Evolutionary conservation across 202 grass and related monocot species (phyloP).

Genomic region (Panicum virgatum): DNA sequence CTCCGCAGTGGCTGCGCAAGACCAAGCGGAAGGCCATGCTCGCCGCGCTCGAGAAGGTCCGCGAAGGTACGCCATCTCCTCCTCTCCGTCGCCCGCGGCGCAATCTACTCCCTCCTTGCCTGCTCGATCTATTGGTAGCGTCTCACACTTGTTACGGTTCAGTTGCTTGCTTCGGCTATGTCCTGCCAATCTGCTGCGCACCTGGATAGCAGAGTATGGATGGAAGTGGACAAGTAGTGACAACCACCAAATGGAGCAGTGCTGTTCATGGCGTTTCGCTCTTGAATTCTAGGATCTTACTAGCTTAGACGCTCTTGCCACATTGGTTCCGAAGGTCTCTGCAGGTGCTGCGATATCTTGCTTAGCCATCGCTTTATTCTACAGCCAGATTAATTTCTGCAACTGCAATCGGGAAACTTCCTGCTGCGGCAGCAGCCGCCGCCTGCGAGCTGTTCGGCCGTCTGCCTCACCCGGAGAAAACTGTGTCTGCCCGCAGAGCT

Average conservation of each 20-base stretch:
- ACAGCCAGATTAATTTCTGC: neutral
- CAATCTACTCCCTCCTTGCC: neutral
- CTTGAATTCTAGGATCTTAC: neutral
- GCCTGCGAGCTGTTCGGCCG: conserved; percentile 27
- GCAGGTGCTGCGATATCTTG: neutral
- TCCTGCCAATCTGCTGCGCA: neutral
- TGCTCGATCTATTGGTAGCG: neutral
- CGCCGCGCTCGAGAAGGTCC: conserved; percentile 91
- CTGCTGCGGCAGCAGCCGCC: neutral
- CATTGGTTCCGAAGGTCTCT: neutral
- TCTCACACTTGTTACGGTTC: neutral
- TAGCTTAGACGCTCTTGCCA: neutral
- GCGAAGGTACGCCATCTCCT: conserved; percentile 52
- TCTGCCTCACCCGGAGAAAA: conserved; percentile 34
- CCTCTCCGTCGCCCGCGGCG: too few species aligned
- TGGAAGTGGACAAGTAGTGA: neutral
- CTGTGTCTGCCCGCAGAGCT: conserved; percentile 52
- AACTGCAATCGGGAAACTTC: neutral
- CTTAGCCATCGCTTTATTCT: neutral
- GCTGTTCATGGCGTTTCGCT: neutral
- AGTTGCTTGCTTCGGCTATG: neutral
- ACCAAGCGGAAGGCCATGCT: conserved; percentile 98
- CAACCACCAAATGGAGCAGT: neutral
- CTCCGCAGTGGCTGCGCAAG: conserved; percentile 71
- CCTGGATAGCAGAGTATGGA: neutral